phyloP scores from a whole-genome alignment of 1,284 basidiomycete species.

The Tranzscheliella williamsii region DNA sequence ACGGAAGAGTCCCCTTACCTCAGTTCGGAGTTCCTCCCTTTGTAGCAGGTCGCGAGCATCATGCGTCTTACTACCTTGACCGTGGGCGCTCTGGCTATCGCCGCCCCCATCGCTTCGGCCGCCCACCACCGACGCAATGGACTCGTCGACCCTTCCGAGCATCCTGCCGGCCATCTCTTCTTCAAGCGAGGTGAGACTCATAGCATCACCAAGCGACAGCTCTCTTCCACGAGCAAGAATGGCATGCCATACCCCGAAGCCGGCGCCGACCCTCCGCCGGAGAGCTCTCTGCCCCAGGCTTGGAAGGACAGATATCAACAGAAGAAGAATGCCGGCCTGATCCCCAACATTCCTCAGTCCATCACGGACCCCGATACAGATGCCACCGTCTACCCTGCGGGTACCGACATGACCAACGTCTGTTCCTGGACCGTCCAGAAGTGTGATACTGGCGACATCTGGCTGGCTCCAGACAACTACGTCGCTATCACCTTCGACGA shows the following conservation, averaged over 20 bases:
- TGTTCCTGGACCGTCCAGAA: constrained; percentile 52
- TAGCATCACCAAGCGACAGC: constrained; percentile 35
- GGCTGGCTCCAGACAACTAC: constrained; percentile 43
- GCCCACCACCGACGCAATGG: constrained; percentile 17
- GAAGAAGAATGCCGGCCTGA: constrained; percentile 71
- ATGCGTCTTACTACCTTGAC: constrained; percentile 34
- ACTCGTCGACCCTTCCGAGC: constrained; percentile 24
- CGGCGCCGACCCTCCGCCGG: constrained; percentile 34
- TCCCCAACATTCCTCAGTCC: constrained; percentile 71
- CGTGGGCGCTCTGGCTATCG: constrained; percentile 31
- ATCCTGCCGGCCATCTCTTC: constrained; percentile 40
- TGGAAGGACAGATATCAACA: constrained; percentile 71
- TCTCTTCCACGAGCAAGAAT: constrained; percentile 35
- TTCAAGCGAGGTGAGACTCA: constrained; percentile 23
- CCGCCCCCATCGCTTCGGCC: constrained; percentile 26
- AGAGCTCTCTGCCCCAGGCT: constrained; percentile 49
- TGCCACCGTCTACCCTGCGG: constrained; percentile 38
- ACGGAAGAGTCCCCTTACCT: neutral
- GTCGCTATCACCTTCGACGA: constrained; percentile 67
- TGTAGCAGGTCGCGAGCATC: too few species aligned
- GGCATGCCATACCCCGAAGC: constrained; percentile 46
- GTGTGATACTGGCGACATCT: constrained; percentile 50
- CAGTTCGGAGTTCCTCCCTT: too few species aligned
- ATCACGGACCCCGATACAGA: constrained; percentile 51
- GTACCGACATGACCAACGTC: constrained; percentile 42